Evolutionary conservation across 2,329 filamentous ascomycete genomes (phyloP), one percentile per base, ranked within the genome.

Genomic region (Alternaria viburni): DNA sequence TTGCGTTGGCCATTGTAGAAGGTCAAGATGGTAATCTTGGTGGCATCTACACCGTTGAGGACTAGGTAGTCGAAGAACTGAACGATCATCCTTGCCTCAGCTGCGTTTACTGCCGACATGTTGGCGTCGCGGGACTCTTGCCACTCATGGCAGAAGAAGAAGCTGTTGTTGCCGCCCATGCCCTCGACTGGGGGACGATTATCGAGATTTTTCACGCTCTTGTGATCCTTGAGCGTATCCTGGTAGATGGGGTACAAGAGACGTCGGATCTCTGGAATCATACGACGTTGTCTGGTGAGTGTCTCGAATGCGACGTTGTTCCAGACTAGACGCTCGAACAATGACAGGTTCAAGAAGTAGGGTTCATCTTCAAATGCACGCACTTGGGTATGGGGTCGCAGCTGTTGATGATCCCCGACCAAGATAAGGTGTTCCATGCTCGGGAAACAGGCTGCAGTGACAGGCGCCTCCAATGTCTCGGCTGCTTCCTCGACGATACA

Each of bases 1-100:
- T 90, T 91, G 47, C 90, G 86, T 74, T 97, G 94, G 0, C 92
- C 93, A 46, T 92, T 93, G 82, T 97, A 97, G 74, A 96, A 97
- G 0, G 93, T 95, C 54, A 97, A 79, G 4, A 97, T 83, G 0
- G 93, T 97, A 59, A 97, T 93, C 6, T 90, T 83, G 0, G 81
- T 76, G 0, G 86, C 76, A 0, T 81, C 70, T 1, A 90, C 81
- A 0, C 90, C 90, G 65, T 94, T 95, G 62, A 88, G 81, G 1
- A 90, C 77, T 0, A 97, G 86, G 71, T 97, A 91, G 25, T 87
- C 82, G 67, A 90, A 89, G 67, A 97, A 91, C 0, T 84, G 85
- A 0, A 89, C 86, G 28, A 97, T 83, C 90, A 97, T 95, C 2
- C 87, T 82, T 0, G 92, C 92, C 74, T 97, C 94, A 3, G 84